Percentiles rank a stretch among this genome's conserved stretches.
Evolutionary conservation across 495 filamentous ascomycete species (phyloP).

Genomic region (Xylaria telfairii): DNA sequence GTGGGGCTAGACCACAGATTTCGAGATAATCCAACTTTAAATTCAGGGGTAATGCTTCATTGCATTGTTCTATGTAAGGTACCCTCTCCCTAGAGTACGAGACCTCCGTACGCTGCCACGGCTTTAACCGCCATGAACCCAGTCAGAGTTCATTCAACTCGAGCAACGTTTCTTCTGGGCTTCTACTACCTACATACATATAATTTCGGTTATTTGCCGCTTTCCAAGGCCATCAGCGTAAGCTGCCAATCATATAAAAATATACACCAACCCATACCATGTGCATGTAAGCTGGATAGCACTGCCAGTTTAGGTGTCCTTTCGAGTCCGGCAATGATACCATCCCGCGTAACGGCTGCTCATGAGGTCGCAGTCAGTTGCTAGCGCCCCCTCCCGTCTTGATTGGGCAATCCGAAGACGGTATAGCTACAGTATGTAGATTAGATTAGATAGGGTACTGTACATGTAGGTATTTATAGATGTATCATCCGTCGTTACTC

Average conservation of each 20-base stretch:
- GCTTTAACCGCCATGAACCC: neutral
- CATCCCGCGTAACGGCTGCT: neutral
- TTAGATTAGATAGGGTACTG: slow-evolving; percentile 4
- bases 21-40: neutral
- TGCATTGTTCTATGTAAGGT: neutral
- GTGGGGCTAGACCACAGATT: no score
- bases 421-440: no score
- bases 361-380: slow-evolving; percentile 6
- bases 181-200: no score
- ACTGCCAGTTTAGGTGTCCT: neutral
- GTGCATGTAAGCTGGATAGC: neutral
- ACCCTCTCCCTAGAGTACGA: neutral
- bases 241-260: neutral
- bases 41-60: neutral
- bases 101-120: neutral
- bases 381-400: neutral
- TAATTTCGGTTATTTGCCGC: slow-evolving; percentile 2
- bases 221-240: neutral
- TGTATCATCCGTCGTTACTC: neutral
- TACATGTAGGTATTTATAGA: slow-evolving; percentile 16
- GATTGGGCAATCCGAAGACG: slow-evolving; percentile 24
- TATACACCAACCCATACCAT: neutral
- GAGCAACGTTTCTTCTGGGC: neutral
- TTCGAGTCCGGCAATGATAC: slow-evolving; percentile 1
- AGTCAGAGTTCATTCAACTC: neutral